These are phyloP conservation scores for Ascochyta rabiei DNA, from an alignment of 2,329 filamentous ascomycete species.

Conservation along the genomic window DNA sequence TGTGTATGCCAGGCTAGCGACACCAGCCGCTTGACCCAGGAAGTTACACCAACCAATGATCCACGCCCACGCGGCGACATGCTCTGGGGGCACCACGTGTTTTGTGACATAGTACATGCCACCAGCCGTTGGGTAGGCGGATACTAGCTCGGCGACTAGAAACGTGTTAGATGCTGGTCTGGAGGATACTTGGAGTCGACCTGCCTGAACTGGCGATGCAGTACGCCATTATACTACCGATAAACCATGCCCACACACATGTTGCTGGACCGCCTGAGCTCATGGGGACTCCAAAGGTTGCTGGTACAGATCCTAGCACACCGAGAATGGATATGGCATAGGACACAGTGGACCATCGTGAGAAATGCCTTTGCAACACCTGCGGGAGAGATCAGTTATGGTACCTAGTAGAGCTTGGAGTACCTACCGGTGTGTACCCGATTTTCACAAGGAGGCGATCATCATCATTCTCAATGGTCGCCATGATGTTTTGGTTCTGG, in stretches of 20 bases:
- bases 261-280: conserved; percentile 66
- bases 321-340: conserved; percentile 71
- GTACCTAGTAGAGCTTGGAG: background rate
- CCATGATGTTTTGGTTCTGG: conserved; percentile 45
- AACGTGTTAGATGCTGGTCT: background rate
- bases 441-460: conserved; percentile 66
- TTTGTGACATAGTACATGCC: conserved; percentile 74
- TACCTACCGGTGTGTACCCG: conserved; percentile 65
- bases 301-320: conserved; percentile 68
- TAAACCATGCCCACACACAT: conserved; percentile 69
- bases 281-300: conserved; percentile 66
- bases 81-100: conserved; percentile 65
- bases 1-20: conserved; percentile 67
- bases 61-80: conserved; percentile 69
- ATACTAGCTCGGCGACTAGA: conserved; percentile 67
- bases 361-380: conserved; percentile 68
- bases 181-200: background rate
- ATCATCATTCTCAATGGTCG: conserved; percentile 63
- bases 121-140: conserved; percentile 69
- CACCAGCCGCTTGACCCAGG: conserved; percentile 67
- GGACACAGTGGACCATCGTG: conserved; percentile 69
- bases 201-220: conserved; percentile 66
- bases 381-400: conserved; percentile 40
- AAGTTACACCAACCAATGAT: conserved; percentile 72
- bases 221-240: conserved; percentile 68